phyloP scores from a whole-genome alignment of 2,329 filamentous ascomycete species.

The Magnaporthiopsis rhizophila region DNA sequence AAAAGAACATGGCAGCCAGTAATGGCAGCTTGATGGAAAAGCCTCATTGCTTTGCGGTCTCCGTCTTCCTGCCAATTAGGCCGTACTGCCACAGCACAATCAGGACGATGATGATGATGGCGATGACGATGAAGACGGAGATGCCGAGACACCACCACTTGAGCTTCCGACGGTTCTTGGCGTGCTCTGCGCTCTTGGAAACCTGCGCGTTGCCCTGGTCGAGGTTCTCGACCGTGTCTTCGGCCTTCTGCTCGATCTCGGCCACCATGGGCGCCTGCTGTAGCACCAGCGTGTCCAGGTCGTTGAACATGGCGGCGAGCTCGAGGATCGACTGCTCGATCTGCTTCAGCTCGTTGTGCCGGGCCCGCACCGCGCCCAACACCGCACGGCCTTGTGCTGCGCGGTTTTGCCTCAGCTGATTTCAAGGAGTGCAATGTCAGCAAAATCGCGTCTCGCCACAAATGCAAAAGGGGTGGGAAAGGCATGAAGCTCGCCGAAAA shows the following conservation, averaged over 20 bases:
- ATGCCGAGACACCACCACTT: slow-evolving; percentile 75
- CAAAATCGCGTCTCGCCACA: not conserved
- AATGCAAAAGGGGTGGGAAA: not conserved
- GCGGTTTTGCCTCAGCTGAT: slow-evolving; percentile 65
- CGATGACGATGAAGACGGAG: slow-evolving; percentile 47
- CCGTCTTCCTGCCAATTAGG: not conserved
- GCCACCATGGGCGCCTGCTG: slow-evolving; percentile 60
- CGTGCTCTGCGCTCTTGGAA: slow-evolving; percentile 57
- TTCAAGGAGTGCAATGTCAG: slow-evolving; percentile 5
- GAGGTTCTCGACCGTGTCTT: slow-evolving; percentile 57
- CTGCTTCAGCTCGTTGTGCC: slow-evolving; percentile 74
- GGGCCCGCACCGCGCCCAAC: slow-evolving; percentile 70
- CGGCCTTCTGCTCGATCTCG: slow-evolving; percentile 56
- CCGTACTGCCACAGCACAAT: slow-evolving; percentile 14
- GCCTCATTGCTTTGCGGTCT: not conserved
- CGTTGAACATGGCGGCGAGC: slow-evolving; percentile 61
- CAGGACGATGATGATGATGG: slow-evolving; percentile 45
- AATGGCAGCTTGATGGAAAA: not conserved
- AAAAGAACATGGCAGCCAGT: not conserved
- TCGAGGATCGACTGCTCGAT: slow-evolving; percentile 71
- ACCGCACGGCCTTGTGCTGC: slow-evolving; percentile 65
- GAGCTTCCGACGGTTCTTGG: slow-evolving; percentile 60
- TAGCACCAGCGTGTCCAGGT: slow-evolving; percentile 67
- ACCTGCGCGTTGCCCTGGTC: slow-evolving; percentile 64
- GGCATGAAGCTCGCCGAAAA: slow-evolving; percentile 14